Conservation (phyloP, 352 stramenopile genomes). For the Phytopythium boreale region DNA sequence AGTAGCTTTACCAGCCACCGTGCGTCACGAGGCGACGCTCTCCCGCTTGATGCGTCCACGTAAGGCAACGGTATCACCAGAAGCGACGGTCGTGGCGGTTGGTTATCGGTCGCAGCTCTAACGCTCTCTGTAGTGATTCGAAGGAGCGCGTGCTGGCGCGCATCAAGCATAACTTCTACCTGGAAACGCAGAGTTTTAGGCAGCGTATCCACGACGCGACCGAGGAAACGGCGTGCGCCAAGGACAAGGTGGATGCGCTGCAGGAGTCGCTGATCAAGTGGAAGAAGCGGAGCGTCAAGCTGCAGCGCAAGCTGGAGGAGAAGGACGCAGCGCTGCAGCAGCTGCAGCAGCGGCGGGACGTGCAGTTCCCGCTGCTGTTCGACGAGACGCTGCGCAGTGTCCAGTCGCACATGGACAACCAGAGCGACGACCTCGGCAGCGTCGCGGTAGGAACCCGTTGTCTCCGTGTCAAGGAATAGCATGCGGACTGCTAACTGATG, state of each 20-base stretch:
- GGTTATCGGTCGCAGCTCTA: not conserved
- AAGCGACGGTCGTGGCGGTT: not conserved
- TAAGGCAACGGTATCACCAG: not conserved
- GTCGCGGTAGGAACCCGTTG: slow-evolving; percentile 10
- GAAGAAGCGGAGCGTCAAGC: slow-evolving; percentile 53
- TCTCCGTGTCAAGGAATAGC: no score
- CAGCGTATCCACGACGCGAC: slow-evolving; percentile 31
- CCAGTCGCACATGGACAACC: slow-evolving; percentile 34
- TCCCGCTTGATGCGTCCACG: not conserved
- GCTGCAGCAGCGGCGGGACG: slow-evolving; percentile 50
- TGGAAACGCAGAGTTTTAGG: slow-evolving; percentile 48
- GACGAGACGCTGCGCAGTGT: slow-evolving; percentile 64
- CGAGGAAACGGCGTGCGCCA: slow-evolving; percentile 19
- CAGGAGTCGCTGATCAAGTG: slow-evolving; percentile 43
- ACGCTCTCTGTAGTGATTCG: slow-evolving; percentile 1
- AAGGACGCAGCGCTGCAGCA: slow-evolving; percentile 45
- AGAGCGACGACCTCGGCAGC: slow-evolving; percentile 15
- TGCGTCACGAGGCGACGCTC: not conserved
- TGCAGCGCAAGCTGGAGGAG: slow-evolving; percentile 58
- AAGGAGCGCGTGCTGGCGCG: slow-evolving; percentile 32
- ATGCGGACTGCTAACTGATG: no score
- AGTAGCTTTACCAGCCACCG: not conserved
- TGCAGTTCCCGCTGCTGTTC: slow-evolving; percentile 51
- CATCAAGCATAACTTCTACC: slow-evolving; percentile 60
- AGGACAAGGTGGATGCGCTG: slow-evolving; percentile 27